phyloP scores from a whole-genome alignment of 176 grass and related monocot genomes.

The Triticum urartu region DNA sequence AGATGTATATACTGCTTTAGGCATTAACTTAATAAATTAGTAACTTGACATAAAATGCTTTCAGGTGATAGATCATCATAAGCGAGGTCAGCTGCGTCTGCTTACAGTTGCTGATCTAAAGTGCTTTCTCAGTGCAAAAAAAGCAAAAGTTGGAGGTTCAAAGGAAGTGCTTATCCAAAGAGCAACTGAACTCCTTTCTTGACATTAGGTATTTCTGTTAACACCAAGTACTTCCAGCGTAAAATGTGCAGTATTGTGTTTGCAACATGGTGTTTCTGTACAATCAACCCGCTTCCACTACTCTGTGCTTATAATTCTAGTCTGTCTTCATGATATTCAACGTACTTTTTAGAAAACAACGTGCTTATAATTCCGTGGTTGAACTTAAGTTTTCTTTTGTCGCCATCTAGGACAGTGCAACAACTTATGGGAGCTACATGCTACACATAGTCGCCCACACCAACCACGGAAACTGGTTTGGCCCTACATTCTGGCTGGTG shows the following conservation, averaged over 20 bases:
- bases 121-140: conserved; percentile 65
- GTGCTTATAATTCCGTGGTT: background rate
- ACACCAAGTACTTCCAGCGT: background rate
- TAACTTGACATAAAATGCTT: conserved; percentile 21
- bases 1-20: background rate
- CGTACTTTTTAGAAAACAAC: background rate
- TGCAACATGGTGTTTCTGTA: background rate
- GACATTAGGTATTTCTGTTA: conserved; percentile 23
- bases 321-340: background rate
- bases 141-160: conserved; percentile 74
- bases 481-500: background rate
- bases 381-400: background rate
- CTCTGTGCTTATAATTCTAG: background rate
- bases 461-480: background rate
- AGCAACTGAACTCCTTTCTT: conserved; percentile 54
- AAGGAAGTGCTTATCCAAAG: conserved; percentile 73
- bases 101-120: conserved; percentile 71
- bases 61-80: conserved; percentile 64
- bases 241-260: background rate
- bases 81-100: conserved; percentile 55
- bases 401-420: background rate
- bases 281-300: background rate
- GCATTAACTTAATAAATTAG: background rate
- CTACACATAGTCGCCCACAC: background rate
- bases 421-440: background rate